Evolutionary conservation across 179 eudicot genomes (phyloP).

Genomic region (Silene noctiflora): DNA sequence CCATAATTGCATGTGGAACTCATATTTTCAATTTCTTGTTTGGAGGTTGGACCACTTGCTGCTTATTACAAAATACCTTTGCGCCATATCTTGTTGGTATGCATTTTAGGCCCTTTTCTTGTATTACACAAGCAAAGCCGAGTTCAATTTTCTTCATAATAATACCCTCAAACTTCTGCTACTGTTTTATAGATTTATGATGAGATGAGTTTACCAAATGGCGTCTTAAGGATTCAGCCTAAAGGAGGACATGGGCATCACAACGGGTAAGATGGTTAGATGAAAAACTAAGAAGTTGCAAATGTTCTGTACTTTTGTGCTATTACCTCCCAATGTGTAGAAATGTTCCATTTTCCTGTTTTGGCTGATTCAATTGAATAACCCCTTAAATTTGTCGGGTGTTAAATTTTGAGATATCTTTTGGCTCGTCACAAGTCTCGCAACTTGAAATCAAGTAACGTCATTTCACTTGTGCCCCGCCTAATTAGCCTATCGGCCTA

Average conservation of each 20-base stretch:
- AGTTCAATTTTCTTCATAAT: background rate
- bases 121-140: background rate
- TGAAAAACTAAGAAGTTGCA: background rate
- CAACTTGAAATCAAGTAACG: too few relatives aligned
- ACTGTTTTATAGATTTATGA: constrained; percentile 59
- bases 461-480: too few relatives aligned
- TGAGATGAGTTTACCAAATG: constrained; percentile 97
- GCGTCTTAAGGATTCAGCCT: constrained; percentile 89
- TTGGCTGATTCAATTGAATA: too few relatives aligned
- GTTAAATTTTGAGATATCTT: too few relatives aligned
- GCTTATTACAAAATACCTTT: constrained; percentile 91
- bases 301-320: background rate
- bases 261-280: constrained; percentile 58
- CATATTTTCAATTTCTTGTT: background rate
- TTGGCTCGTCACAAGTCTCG: too few relatives aligned
- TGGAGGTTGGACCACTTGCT: constrained; percentile 88
- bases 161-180: background rate
- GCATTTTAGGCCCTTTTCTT: background rate
- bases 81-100: constrained; percentile 86
- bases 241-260: constrained; percentile 97
- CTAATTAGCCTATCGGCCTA: too few relatives aligned
- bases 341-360: too few relatives aligned
- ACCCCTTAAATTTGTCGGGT: too few relatives aligned
- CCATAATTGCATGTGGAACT: constrained; percentile 3
- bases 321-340: too few relatives aligned